Base-by-base conservation (phyloP, 2,329 filamentous ascomycete species). In the Bipolaris bicolor region DNA sequence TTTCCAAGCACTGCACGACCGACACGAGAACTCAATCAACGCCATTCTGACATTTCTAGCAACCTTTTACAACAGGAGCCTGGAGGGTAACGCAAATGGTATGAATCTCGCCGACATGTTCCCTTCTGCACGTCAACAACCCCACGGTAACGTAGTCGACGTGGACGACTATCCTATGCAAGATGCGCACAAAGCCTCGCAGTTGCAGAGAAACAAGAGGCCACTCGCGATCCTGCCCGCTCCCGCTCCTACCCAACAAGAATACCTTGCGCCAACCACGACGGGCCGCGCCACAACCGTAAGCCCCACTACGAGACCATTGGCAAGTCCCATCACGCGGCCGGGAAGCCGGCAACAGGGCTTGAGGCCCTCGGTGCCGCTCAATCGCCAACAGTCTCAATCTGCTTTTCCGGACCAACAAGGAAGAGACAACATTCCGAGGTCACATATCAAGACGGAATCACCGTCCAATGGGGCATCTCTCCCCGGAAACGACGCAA, bases 1-100 rank as follows among this genome's bases (percentile, higher is more conserved):
- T 56, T 97, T 97, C 73, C 93, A 98, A 76, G 90, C 87, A 57
- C 87, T 96, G 72, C 94, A 98, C 71, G 92, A 94, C 66, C 88
- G 95, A n/a, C 95, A 99, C 71, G 95, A 99, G 74, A 97, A 94
- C 73, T 97, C 94, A 0, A 98, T 99, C 77, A 98, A 97, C 71
- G 94, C 94, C n/a, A 98, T 99, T 61, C 84, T 99, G 40, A 96
- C 93, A 48, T 98, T 99, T 76, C 84, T 99, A 18, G 95, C 94
- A 44, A 98, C 96, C 11, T 94, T 99, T 40, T 99, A 98, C 78
- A 90, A 96, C 62, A 90, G 96, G 70, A 96, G 92, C 62, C 80
- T 99, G 48, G 93, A 97, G 73, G 91, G 93, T 34, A 90, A 94
- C 67, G 88, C 86, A 16, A 83, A 86, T 1, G 83, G 86, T 1